A percentile compares a stretch with the other conserved stretches of the same genome.
These are phyloP conservation scores for Aspergillus haitiensis DNA, from an alignment of 495 filamentous ascomycete species.

Conservation along the genomic window DNA sequence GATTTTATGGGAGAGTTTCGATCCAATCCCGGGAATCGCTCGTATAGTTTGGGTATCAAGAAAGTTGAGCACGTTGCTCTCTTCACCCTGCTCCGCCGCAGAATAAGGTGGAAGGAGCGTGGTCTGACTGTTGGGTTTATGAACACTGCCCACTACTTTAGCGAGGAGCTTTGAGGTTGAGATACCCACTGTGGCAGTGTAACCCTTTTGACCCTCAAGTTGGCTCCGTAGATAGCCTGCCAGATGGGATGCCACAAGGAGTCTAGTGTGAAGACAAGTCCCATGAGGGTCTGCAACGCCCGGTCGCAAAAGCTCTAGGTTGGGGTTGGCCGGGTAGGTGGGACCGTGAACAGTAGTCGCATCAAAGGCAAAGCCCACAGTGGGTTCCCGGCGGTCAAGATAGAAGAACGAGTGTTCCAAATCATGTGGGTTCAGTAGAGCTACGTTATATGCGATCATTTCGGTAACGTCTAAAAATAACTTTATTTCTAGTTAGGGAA, in stretches of 20 bases:
- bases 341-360: slow-evolving; percentile 61
- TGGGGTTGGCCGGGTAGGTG: slow-evolving; percentile 47
- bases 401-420: slow-evolving; percentile 73
- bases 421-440: slow-evolving; percentile 65
- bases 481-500: slow-evolving; percentile 16
- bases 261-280: slow-evolving; percentile 47
- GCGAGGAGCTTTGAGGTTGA: slow-evolving; percentile 80
- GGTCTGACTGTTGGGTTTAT: slow-evolving; percentile 87
- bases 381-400: slow-evolving; percentile 72
- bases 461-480: slow-evolving; percentile 76
- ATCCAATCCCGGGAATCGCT: slow-evolving; percentile 83
- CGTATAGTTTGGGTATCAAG: slow-evolving; percentile 76
- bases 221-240: slow-evolving; percentile 66
- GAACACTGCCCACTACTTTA: slow-evolving; percentile 78
- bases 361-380: slow-evolving; percentile 75
- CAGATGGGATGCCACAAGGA: slow-evolving; percentile 73
- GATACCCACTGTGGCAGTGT: slow-evolving; percentile 84
- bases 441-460: slow-evolving; percentile 75
- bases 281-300: slow-evolving; percentile 3
- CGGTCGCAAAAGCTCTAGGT: neutral
- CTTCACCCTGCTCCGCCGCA: slow-evolving; percentile 14
- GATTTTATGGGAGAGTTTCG: slow-evolving; percentile 70
- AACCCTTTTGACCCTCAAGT: slow-evolving; percentile 76
- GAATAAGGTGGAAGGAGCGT: slow-evolving; percentile 68
- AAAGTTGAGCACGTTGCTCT: slow-evolving; percentile 62